Percentiles rank a stretch among this genome's conserved stretches.
These are phyloP conservation scores for Phascolomyces articulosus DNA, from an alignment of 371 early-diverging fungal species.

Conservation along the genomic window DNA sequence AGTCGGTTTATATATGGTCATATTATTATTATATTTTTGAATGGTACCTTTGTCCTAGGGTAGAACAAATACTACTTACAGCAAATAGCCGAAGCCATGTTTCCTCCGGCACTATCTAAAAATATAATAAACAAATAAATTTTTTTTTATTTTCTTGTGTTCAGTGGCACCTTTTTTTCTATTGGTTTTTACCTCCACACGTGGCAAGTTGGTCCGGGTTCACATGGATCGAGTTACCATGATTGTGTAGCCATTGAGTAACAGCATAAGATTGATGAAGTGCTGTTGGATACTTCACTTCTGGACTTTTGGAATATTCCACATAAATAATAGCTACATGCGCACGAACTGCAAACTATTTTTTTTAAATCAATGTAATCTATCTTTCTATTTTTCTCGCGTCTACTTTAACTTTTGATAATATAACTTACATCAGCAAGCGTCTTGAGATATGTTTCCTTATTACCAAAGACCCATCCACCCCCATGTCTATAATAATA, in stretches of 20 bases:
- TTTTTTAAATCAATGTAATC: too few species aligned
- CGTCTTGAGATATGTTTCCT: slow-evolving; percentile 6
- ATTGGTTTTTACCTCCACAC: slow-evolving; percentile 15
- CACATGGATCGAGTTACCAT: slow-evolving; percentile 9
- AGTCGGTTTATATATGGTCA: too few species aligned
- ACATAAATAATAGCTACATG: slow-evolving; percentile 16
- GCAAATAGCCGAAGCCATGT: slow-evolving; percentile 17
- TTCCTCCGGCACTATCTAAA: slow-evolving; percentile 26
- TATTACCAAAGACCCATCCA: slow-evolving; percentile 22
- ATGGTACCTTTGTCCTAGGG: background rate
- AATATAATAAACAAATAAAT: too few species aligned
- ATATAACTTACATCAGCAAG: slow-evolving; percentile 16
- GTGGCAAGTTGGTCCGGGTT: slow-evolving; percentile 15
- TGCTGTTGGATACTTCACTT: slow-evolving; percentile 18
- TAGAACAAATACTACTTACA: slow-evolving; percentile 8
- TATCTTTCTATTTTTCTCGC: background rate
- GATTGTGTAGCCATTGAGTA: slow-evolving; percentile 8
- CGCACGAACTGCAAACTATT: slow-evolving; percentile 8
- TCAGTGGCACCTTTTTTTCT: too few species aligned
- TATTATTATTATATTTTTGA: background rate
- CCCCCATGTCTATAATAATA: slow-evolving; percentile 23
- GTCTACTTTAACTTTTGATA: too few species aligned
- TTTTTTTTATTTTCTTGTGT: too few species aligned
- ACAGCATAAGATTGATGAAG: slow-evolving; percentile 13
- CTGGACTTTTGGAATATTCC: slow-evolving; percentile 11